Evolutionary conservation across 257 asterid species (phyloP), one percentile per base, ranked within the genome.

Genomic region (Solanum dulcamara): DNA sequence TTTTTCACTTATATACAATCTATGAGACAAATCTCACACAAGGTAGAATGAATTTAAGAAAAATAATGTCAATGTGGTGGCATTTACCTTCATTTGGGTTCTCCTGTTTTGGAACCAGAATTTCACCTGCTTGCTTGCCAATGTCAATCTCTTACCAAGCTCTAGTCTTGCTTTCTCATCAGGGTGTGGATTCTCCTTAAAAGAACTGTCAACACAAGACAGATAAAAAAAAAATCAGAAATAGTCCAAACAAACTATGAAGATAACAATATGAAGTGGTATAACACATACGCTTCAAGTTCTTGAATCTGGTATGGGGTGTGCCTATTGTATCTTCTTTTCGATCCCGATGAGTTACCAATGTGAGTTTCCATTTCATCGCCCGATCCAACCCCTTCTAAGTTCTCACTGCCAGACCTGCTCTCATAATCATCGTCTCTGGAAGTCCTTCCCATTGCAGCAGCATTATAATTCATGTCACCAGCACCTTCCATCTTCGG

Each of bases 31-130:
- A 37, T 42, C 37, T 30, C 51, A 71, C 77, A 10, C 57, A 10
- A 51, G 10, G 26, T 37, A 66, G 22, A 46, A 85, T 48, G 22
- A 82, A 14, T n/a, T 20, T 2, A 59, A 22, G n/a, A 14, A 68
- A 48, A 33, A 28, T 20, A 46, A 67, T n/a, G 20, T 5, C 0
- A 66, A 67, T 46, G 53, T 22, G 12, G 37, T 13, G 28, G 14
- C 85, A 22, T 32, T 80, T 90, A 93, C 99, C 97, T 96, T 96
- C 97, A 93, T 91, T 82, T 96, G 99, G 10, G 99, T 96, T 90
- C 99, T 89, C 79, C 96, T 85, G 38, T 96, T 96, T 88, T 96
- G 99, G 87, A 94, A 96, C 99, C 98, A 96, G 81, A 94, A 96
- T 74, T 96, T 94, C 10, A 96, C 94, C 89, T 94, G 98, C 89